Percentiles rank a stretch among this genome's conserved stretches.
phyloP scores from a whole-genome alignment of 2,329 filamentous ascomycete species.

The Parastagonospora avenae region DNA sequence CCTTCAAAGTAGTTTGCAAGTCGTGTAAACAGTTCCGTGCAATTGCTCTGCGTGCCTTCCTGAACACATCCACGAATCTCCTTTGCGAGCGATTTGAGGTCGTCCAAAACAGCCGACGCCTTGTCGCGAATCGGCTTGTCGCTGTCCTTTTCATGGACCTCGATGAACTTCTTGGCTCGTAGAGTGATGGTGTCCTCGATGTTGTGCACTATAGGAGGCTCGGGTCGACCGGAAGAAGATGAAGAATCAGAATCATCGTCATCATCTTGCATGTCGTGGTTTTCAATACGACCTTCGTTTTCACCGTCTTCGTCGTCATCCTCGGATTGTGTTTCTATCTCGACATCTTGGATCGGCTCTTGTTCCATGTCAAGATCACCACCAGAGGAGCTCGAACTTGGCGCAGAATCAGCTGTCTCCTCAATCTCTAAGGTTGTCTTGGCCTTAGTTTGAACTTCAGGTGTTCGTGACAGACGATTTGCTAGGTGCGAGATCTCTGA shows the following conservation, averaged over 20 bases:
- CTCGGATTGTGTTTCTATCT: slow-evolving; percentile 59
- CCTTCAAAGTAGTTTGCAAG: slow-evolving; percentile 86
- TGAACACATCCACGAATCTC: slow-evolving; percentile 76
- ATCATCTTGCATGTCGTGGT: slow-evolving; percentile 64
- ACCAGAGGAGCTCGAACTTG: slow-evolving; percentile 24
- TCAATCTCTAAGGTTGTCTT: slow-evolving; percentile 34
- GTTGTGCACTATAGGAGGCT: slow-evolving; percentile 45
- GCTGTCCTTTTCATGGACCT: slow-evolving; percentile 78
- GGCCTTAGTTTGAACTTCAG: slow-evolving; percentile 34
- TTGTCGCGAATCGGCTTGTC: slow-evolving; percentile 77
- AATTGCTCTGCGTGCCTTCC: slow-evolving; percentile 50
- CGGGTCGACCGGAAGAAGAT: slow-evolving; percentile 48
- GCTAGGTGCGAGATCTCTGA: slow-evolving; percentile 86
- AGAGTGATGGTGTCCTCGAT: slow-evolving; percentile 75
- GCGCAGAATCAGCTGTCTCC: slow-evolving; percentile 26
- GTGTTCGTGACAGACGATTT: slow-evolving; percentile 48
- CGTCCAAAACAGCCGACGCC: slow-evolving; percentile 74
- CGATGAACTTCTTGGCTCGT: slow-evolving; percentile 81
- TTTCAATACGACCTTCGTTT: slow-evolving; percentile 60
- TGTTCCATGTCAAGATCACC: slow-evolving; percentile 43
- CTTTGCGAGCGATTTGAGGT: slow-evolving; percentile 71
- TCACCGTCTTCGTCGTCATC: slow-evolving; percentile 60
- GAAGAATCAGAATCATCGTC: slow-evolving; percentile 71
- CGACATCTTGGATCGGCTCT: slow-evolving; percentile 59
- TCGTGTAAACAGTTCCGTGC: slow-evolving; percentile 71